These are phyloP conservation scores for Hypomontagnella submonticulosa DNA, from an alignment of 495 filamentous ascomycete genomes.

Conservation along the genomic window DNA sequence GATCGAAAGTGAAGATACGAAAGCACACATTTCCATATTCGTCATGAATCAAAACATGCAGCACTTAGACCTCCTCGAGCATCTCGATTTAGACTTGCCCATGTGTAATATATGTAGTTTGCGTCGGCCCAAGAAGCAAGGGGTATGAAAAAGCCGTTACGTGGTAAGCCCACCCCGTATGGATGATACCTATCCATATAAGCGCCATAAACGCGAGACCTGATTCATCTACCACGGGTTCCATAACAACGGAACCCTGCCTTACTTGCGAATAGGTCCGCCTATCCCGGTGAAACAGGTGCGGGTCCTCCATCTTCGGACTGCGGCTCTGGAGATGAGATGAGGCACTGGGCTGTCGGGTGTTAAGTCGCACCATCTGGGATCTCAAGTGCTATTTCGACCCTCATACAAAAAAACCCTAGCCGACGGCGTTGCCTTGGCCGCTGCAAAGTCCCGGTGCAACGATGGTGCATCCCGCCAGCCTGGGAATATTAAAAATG, in stretches of 20 bases:
- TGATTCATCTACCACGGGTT: not conserved
- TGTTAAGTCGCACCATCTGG: slow-evolving; percentile 14
- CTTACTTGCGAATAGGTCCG: slow-evolving; percentile 11
- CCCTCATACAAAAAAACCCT: slow-evolving; percentile 9
- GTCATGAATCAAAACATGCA: slow-evolving; percentile 1
- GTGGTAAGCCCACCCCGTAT: not conserved
- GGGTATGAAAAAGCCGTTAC: not conserved
- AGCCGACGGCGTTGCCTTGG: slow-evolving; percentile 15
- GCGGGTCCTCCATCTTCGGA: slow-evolving; percentile 13
- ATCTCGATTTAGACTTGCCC: slow-evolving; percentile 4
- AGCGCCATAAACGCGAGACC: no score
- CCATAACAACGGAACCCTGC: slow-evolving; percentile 13
- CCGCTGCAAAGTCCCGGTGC: slow-evolving; percentile 27
- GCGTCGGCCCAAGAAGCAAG: slow-evolving; percentile 2
- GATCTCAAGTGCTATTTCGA: slow-evolving; percentile 6
- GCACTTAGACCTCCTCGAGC: not conserved
- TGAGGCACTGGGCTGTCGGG: slow-evolving; percentile 16
- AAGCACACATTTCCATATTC: slow-evolving; percentile 4
- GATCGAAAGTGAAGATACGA: no score
- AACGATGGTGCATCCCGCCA: slow-evolving; percentile 9
- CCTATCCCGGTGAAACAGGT: slow-evolving; percentile 6
- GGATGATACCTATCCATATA: no score
- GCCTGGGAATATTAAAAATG: slow-evolving; percentile 12
- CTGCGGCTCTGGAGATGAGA: slow-evolving; percentile 19
- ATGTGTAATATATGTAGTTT: slow-evolving; percentile 7